Evolutionary conservation across 805 yeast species (phyloP).

Genomic region (Candida koratica): DNA sequence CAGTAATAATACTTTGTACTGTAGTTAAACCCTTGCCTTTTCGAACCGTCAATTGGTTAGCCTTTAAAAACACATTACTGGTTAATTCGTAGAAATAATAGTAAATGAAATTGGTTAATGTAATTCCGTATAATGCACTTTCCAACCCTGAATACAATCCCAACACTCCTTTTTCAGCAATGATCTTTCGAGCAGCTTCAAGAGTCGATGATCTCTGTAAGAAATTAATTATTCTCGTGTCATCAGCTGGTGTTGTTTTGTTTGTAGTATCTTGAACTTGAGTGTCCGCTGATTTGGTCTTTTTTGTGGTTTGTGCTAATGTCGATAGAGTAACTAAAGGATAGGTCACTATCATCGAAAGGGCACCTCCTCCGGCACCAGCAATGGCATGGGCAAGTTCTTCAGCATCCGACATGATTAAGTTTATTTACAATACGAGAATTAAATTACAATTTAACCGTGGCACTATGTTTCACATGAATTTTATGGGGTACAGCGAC

Average conservation of each 20-base stretch:
- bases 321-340: conserved; percentile 87
- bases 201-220: conserved; percentile 14
- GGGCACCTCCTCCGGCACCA: conserved; percentile 91
- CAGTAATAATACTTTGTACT: conserved; percentile 65
- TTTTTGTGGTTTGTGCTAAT: conserved; percentile 69
- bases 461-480: conserved; percentile 8
- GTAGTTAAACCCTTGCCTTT: conserved; percentile 48
- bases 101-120: conserved; percentile 82
- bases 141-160: conserved; percentile 85
- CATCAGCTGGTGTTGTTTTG: too few relatives aligned
- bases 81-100: conserved; percentile 86
- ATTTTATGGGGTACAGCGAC: conserved; percentile 6
- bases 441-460: too few relatives aligned
- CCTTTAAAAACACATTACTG: conserved; percentile 41
- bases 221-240: conserved; percentile 7
- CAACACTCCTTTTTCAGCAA: conserved; percentile 54
- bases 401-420: conserved; percentile 33
- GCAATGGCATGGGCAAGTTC: conserved; percentile 85
- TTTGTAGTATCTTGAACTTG: conserved; percentile 13
- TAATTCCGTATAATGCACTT: conserved; percentile 81
- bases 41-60: conserved; percentile 21
- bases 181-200: conserved; percentile 38
- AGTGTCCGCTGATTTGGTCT: conserved; percentile 17
- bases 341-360: conserved; percentile 82
- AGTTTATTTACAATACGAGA: conserved; percentile 1